Evolutionary conservation across 345 rosid genomes (phyloP).

Genomic region (Heritiera fomes): DNA sequence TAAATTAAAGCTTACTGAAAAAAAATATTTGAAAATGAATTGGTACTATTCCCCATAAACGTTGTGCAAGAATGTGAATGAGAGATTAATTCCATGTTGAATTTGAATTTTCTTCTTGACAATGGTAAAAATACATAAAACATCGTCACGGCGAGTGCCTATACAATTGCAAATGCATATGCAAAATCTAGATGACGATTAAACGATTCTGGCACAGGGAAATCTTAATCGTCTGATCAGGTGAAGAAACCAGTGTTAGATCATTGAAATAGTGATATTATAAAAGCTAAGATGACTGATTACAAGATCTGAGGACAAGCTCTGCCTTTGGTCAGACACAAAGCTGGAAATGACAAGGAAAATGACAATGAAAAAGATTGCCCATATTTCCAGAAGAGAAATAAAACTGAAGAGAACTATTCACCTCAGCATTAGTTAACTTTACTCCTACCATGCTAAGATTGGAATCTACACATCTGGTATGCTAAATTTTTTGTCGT

Average conservation of each 20-base stretch:
- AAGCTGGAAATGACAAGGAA: conserved; percentile 10
- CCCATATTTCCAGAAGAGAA: conserved; percentile 18
- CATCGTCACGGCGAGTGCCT: background rate
- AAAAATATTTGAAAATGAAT: background rate
- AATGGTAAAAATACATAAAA: background rate
- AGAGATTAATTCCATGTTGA: no score
- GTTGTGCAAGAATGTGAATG: background rate
- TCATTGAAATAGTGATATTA: background rate
- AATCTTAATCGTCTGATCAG: no score
- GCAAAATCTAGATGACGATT: no score
- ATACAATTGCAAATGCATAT: background rate
- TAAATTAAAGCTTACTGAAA: no score
- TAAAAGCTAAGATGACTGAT: background rate
- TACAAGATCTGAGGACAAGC: background rate
- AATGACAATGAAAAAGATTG: background rate
- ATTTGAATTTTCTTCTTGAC: background rate
- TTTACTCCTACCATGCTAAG: background rate
- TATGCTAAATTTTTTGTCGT: background rate
- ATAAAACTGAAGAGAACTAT: background rate
- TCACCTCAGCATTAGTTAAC: conserved; percentile 12
- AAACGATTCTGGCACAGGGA: no score
- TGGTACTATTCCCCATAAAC: background rate
- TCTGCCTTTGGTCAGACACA: background rate
- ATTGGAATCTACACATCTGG: conserved; percentile 3
- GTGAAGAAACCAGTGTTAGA: background rate